Evolutionary conservation across 345 rosid species (phyloP).

Genomic region (Salix koriyanagi): DNA sequence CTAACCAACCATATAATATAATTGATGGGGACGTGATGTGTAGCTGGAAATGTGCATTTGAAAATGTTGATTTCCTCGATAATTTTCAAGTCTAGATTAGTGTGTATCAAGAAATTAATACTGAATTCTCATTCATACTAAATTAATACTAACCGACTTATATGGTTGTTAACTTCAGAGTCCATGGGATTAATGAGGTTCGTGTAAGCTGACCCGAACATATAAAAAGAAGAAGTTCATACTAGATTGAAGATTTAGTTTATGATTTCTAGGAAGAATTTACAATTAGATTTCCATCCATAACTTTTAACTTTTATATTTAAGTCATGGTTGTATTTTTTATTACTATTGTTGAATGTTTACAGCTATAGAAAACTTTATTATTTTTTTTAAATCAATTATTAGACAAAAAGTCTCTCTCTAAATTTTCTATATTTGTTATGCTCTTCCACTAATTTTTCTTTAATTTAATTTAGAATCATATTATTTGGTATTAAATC

Average conservation of each 20-base stretch:
- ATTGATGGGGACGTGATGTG: too few relatives aligned
- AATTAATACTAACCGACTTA: too few relatives aligned
- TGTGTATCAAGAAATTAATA: not conserved
- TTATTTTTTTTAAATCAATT: not conserved
- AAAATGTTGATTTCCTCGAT: not conserved
- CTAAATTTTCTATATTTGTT: not conserved
- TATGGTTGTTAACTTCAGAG: too few relatives aligned
- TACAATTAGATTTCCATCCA: not conserved
- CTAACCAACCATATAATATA: too few relatives aligned
- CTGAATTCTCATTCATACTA: too few relatives aligned
- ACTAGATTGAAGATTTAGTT: not conserved
- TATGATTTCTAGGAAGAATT: not conserved
- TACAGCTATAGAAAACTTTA: not conserved
- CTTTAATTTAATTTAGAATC: too few relatives aligned
- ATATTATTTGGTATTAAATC: too few relatives aligned
- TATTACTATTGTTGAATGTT: not conserved
- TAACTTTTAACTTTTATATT: not conserved
- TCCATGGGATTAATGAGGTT: fast-evolving
- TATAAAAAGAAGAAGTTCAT: too few relatives aligned
- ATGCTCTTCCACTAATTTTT: too few relatives aligned
- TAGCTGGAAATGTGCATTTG: not conserved
- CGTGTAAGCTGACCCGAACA: fast-evolving
- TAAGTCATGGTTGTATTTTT: not conserved
- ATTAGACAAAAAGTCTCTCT: not conserved
- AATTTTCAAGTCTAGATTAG: not conserved